A percentile compares a stretch with the other conserved stretches of the same genome.
Conservation (phyloP, 1,284 basidiomycete species). For the Ustilago loliicola region DNA sequence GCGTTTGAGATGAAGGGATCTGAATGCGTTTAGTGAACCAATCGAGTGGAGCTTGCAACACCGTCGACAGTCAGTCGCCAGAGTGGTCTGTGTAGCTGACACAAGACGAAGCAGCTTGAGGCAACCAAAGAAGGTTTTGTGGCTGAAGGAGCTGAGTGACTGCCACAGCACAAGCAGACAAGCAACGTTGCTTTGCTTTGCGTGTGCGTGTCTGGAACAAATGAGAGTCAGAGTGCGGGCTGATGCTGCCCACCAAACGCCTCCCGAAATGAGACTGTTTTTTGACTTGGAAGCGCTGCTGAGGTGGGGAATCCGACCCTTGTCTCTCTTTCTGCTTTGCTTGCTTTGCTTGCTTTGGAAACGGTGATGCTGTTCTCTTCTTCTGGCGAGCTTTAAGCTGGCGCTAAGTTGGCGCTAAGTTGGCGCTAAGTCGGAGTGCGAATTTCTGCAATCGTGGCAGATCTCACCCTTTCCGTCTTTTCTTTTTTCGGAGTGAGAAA, state of each 20-base stretch:
- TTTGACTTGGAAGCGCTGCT: background rate
- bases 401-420: too few species aligned
- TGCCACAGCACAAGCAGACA: background rate
- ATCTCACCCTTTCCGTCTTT: constrained; percentile 12
- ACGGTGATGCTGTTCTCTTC: too few species aligned
- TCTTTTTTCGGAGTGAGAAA: background rate
- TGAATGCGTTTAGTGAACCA: background rate
- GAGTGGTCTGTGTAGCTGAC: background rate
- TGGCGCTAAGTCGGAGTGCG: constrained; percentile 12
- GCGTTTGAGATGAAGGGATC: constrained; percentile 3
- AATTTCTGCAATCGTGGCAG: constrained; percentile 9
- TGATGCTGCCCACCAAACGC: background rate
- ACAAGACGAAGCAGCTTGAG: background rate
- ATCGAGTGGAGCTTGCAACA: background rate
- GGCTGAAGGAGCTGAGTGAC: background rate
- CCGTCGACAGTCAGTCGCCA: background rate
- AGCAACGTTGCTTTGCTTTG: background rate
- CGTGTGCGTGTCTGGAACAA: background rate
- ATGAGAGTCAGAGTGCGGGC: background rate
- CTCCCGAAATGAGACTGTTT: background rate
- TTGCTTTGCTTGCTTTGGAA: background rate
- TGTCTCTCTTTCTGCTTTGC: background rate
- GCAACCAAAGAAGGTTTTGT: background rate
- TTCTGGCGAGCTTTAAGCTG: constrained; percentile 2
- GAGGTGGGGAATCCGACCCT: background rate